phyloP scores from a whole-genome alignment of 2,329 filamentous ascomycete species.

The Verticillium klebahnii region DNA sequence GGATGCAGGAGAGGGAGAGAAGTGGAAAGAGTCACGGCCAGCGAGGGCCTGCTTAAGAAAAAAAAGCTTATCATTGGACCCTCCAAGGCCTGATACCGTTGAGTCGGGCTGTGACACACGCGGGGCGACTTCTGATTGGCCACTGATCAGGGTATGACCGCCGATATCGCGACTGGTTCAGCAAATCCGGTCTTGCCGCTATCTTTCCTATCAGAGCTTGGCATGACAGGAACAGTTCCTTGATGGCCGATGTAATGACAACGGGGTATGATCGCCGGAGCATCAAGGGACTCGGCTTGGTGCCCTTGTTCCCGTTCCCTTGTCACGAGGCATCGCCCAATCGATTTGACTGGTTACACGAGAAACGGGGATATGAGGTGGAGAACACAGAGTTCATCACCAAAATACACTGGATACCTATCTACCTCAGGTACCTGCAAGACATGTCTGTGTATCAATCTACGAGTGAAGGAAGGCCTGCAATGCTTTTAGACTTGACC shows the following conservation, averaged over 20 bases:
- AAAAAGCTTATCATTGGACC: constrained; percentile 14
- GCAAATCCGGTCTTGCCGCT: neutral
- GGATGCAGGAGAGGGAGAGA: constrained; percentile 3
- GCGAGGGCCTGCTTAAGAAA: constrained; percentile 1
- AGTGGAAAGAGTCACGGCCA: constrained; percentile 8
- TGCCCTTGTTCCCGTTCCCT: neutral
- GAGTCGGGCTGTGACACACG: neutral
- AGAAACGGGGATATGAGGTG: no score
- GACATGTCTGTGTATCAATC: no score
- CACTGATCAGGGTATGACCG: neutral
- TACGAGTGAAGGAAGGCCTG: no score
- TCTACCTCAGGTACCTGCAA: no score
- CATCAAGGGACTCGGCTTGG: neutral
- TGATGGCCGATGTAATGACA: neutral
- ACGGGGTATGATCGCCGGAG: neutral
- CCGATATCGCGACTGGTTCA: neutral
- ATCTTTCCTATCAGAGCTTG: neutral
- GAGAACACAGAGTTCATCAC: no score
- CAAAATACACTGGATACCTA: no score
- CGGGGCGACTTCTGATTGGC: neutral
- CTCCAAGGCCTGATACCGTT: neutral
- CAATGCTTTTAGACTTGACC: no score
- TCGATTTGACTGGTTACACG: no score
- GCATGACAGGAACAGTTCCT: neutral
- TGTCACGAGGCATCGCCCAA: no score